Evolutionary conservation across 441 rosid genomes (phyloP).

Genomic region (Manihot esculenta): DNA sequence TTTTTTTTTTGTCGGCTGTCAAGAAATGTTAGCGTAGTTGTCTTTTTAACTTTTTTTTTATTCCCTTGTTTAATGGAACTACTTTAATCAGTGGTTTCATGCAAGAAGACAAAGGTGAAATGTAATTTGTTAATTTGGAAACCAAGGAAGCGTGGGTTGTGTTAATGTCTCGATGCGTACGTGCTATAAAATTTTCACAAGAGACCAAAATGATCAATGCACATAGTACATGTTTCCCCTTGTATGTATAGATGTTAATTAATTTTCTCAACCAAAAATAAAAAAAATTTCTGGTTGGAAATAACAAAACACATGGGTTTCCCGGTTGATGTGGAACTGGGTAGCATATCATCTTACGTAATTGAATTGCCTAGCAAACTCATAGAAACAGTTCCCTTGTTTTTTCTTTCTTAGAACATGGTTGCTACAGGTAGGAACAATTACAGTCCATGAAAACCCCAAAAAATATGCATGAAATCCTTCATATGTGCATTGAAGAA

Average conservation of each 20-base stretch:
- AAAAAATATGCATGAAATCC: not conserved
- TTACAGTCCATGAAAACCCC: too few species aligned
- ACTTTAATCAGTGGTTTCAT: conserved; percentile 16
- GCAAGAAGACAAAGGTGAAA: conserved; percentile 26
- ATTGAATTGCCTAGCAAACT: too few species aligned
- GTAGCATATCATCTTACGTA: too few species aligned
- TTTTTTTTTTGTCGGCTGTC: not conserved
- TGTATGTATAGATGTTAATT: too few species aligned
- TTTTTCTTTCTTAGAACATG: not conserved
- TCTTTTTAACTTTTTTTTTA: not conserved
- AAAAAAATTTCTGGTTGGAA: too few species aligned
- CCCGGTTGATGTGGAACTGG: too few species aligned
- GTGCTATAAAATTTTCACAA: not conserved
- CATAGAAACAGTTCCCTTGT: not conserved
- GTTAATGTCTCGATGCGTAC: conserved; percentile 33
- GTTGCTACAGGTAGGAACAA: not conserved
- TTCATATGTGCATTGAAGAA: not conserved
- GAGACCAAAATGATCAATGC: not conserved
- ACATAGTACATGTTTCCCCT: too few species aligned
- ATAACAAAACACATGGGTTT: too few species aligned
- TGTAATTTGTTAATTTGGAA: conserved; percentile 22
- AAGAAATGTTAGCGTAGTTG: not conserved
- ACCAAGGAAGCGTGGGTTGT: conserved; percentile 33
- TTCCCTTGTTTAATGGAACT: conserved; percentile 13
- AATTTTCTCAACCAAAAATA: too few species aligned